phyloP scores from a whole-genome alignment of 1,284 basidiomycete species.

The Ganoderma lucidum region DNA sequence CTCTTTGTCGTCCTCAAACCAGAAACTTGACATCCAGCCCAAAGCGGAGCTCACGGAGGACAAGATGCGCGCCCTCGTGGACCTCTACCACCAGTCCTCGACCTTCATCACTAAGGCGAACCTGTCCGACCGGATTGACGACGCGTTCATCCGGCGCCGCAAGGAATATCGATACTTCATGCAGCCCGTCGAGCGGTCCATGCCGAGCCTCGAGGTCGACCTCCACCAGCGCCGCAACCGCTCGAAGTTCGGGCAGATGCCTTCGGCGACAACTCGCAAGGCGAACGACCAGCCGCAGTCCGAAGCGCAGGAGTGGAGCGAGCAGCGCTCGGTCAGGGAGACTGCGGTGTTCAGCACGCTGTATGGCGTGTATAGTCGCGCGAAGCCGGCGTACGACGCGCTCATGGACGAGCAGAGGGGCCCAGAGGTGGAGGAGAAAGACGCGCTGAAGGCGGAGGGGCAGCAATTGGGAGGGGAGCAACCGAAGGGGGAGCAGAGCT shows the following conservation, averaged over 20 bases:
- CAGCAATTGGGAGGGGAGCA: neutral
- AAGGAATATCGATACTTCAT: no score
- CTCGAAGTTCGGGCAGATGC: conserved; percentile 48
- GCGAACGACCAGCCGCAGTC: conserved; percentile 14
- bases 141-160: conserved; percentile 53
- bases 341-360: conserved; percentile 60
- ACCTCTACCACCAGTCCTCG: conserved; percentile 75
- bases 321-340: conserved; percentile 47
- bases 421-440: conserved; percentile 9
- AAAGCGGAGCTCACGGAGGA: conserved; percentile 53
- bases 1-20: conserved; percentile 8
- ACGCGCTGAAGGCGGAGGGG: neutral
- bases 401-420: conserved; percentile 55
- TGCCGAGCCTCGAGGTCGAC: conserved; percentile 17
- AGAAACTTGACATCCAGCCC: conserved; percentile 36
- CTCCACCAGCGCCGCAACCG: conserved; percentile 40
- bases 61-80: conserved; percentile 75
- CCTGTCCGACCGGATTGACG: conserved; percentile 67
- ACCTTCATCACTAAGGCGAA: conserved; percentile 74
- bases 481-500: neutral
- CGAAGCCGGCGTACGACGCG: conserved; percentile 61
- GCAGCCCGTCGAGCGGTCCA: conserved; percentile 17
- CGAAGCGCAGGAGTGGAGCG: conserved; percentile 28
- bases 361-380: conserved; percentile 55
- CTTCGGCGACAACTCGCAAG: conserved; percentile 10